These are phyloP conservation scores for Thermomyces lanuginosus DNA, from an alignment of 2,329 filamentous ascomycete genomes.

Conservation along the genomic window DNA sequence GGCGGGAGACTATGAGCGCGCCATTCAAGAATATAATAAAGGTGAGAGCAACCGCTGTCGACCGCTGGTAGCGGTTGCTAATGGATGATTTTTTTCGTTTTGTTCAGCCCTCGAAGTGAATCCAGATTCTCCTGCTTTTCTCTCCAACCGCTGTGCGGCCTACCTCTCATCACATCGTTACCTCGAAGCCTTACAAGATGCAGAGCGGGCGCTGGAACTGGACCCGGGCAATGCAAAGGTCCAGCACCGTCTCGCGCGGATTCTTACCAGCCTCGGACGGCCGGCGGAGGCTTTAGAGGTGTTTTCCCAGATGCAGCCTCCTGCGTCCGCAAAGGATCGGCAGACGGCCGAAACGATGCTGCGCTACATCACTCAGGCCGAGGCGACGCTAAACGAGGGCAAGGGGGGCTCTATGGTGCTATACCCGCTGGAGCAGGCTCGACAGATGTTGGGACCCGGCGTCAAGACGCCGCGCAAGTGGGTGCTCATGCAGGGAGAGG, in stretches of 20 bases:
- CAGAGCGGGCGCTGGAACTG: conserved; percentile 61
- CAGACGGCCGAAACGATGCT: conserved; percentile 72
- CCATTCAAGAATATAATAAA: conserved; percentile 88
- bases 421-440: conserved; percentile 80
- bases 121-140: conserved; percentile 71
- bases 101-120: conserved; percentile 67
- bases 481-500: conserved; percentile 82
- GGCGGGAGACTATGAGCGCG: conserved; percentile 71
- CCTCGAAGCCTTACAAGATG: conserved; percentile 69
- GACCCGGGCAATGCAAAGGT: conserved; percentile 81
- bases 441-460: conserved; percentile 57
- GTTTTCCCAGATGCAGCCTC: conserved; percentile 62
- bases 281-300: conserved; percentile 75
- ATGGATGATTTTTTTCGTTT: conserved; percentile 6
- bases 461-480: conserved; percentile 77
- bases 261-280: conserved; percentile 73
- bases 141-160: conserved; percentile 87
- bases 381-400: conserved; percentile 57
- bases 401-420: conserved; percentile 80
- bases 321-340: conserved; percentile 71
- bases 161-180: conserved; percentile 78
- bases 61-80: too few species aligned
- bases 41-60: too few species aligned
- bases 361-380: conserved; percentile 62
- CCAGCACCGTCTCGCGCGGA: conserved; percentile 68